These are phyloP conservation scores for Knoxdaviesia capensis DNA, from an alignment of 2,329 filamentous ascomycete genomes.

Conservation along the genomic window DNA sequence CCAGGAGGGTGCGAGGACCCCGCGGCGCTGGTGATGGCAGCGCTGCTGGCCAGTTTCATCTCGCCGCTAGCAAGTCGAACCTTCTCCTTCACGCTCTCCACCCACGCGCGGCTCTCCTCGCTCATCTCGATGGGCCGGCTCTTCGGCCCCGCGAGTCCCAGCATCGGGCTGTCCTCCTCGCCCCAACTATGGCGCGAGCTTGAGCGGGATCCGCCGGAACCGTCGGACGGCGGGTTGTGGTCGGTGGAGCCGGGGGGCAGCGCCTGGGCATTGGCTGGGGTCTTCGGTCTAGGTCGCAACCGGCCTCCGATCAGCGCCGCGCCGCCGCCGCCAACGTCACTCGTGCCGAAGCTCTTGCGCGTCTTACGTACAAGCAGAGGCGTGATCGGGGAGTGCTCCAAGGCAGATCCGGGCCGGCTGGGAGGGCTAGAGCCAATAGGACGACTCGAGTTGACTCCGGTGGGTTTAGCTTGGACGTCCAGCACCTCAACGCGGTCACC, in stretches of 20 bases:
- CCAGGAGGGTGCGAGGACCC: no score
- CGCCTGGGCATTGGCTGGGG: conserved; percentile 10
- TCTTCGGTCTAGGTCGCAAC: no score
- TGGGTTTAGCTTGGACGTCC: no score
- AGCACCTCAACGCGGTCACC: conserved; percentile 38
- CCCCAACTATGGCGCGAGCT: conserved; percentile 35
- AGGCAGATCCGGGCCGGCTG: conserved; percentile 17
- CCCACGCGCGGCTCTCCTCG: conserved; percentile 58
- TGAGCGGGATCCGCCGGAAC: conserved; percentile 23
- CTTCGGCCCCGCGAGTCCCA: conserved; percentile 53
- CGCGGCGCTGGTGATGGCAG: conserved; percentile 2
- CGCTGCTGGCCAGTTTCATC: conserved; percentile 21
- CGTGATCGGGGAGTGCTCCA: conserved; percentile 17
- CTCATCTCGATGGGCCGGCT: conserved; percentile 45
- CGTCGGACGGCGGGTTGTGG: conserved; percentile 22
- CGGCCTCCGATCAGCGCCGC: conserved; percentile 7
- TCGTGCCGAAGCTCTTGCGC: conserved; percentile 23
- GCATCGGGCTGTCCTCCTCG: conserved; percentile 34
- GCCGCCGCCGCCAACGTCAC: conserved; percentile 8
- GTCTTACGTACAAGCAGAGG: conserved; percentile 35
- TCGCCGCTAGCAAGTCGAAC: conserved; percentile 51
- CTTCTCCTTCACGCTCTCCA: conserved; percentile 65
- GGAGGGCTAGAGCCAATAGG: conserved; percentile 21
- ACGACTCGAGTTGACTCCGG: not conserved
- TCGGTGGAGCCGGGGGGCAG: conserved; percentile 11